Evolutionary conservation across 176 grass and related monocot species (phyloP), one percentile per base, ranked within the genome.

Genomic region (Bonia amplexicaulis): DNA sequence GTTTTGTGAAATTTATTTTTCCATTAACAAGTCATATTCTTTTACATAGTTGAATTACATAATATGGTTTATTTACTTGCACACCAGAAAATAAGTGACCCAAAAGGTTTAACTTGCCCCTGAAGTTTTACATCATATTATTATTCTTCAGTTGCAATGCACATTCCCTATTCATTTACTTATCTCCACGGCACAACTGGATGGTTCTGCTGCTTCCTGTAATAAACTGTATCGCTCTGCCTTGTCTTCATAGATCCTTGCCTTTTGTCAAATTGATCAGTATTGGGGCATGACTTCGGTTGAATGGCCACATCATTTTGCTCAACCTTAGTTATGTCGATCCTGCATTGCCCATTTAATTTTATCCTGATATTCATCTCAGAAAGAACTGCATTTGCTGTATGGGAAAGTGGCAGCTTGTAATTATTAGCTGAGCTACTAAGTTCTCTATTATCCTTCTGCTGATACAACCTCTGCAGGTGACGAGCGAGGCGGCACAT

Each of bases 381-480:
- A 49, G 44, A 76, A 74, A 67, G 47, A 83, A 82, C 29, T 51
- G 7, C 9, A 12, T 62, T 71, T 41, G 14, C 54, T 88, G 64
- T 19, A 16, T 76, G 60, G 12, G 15, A 35, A 19, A 13, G 26
- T 26, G 72, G 8, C 68, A 71, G 15, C 9, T 52, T 60, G 78
- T 58, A 78, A 83, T 29, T 19, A 31, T n/a, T 68, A 10, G 54
- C n/a, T 23, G 73, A 71, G n/a, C 52, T 8, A 40, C 11, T 23
- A 77, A 61, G 55, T 83, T 83, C 54, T 71, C 73, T 78, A 68
- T 14, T 76, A 83, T 83, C 45, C 80, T 40, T 83, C 0, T 88
- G 86, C n/a, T 88, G 73, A 44, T 88, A 88, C 74, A 83, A 3
- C 16, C 80, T 83, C 73, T 88, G 80, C 55, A 83, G 65, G 33